Conservation (phyloP, 306 rosid genomes). For the Quercus cerris region DNA sequence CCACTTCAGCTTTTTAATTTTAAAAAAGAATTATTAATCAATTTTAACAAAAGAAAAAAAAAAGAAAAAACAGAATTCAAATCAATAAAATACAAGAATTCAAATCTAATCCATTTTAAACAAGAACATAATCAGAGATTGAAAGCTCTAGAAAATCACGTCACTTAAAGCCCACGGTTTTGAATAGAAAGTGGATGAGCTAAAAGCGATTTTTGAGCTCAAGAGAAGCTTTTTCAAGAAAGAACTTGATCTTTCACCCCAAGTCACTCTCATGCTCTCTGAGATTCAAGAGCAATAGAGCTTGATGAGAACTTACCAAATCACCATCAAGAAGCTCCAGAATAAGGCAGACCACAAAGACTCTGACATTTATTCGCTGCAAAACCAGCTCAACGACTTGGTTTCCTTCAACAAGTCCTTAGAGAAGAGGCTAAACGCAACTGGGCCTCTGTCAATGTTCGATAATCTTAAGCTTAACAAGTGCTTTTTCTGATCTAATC, state of each 20-base stretch:
- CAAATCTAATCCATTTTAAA: too few relatives aligned
- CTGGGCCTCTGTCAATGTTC: constrained; percentile 59
- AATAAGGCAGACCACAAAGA: constrained; percentile 44
- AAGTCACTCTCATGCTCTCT: constrained; percentile 80
- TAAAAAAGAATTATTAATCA: too few relatives aligned
- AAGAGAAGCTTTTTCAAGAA: constrained; percentile 63
- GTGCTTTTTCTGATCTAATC: too few relatives aligned
- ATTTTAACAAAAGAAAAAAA: too few relatives aligned
- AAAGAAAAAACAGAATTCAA: too few relatives aligned
- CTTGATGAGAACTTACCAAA: constrained; percentile 78
- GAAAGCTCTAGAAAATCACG: too few relatives aligned
- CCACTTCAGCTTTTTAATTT: too few relatives aligned
- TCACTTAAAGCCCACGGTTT: too few relatives aligned
- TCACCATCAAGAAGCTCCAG: constrained; percentile 65
- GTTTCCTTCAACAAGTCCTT: constrained; percentile 35
- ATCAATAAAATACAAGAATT: too few relatives aligned
- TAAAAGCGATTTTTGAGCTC: constrained; percentile 65
- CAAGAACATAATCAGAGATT: too few relatives aligned
- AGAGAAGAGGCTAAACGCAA: constrained; percentile 61
- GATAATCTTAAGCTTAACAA: constrained; percentile 38
- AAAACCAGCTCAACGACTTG: constrained; percentile 37
- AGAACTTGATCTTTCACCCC: constrained; percentile 85
- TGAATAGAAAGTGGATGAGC: constrained; percentile 47
- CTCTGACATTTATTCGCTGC: constrained; percentile 15
- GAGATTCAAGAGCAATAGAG: constrained; percentile 96